A percentile compares a stretch with the other conserved stretches of the same genome.
Evolutionary conservation across 2,329 filamentous ascomycete genomes (phyloP).

Genomic region (Sclerotinia spermophila): DNA sequence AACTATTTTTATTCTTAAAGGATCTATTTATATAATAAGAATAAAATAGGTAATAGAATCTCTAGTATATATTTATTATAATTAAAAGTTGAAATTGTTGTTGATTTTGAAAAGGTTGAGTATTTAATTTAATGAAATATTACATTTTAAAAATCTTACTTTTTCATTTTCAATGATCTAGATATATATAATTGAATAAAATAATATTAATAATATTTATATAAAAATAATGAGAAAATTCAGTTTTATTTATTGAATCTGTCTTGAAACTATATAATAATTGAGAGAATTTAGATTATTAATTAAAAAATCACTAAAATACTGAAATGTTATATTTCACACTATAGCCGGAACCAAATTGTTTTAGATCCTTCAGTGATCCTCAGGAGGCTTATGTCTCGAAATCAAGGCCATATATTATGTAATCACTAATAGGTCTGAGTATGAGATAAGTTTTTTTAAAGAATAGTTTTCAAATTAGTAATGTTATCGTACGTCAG

Average conservation of each 20-base stretch:
- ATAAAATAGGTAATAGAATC: neutral
- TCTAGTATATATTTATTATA: neutral
- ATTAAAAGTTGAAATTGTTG: neutral
- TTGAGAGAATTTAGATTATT: neutral
- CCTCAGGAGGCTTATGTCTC: neutral
- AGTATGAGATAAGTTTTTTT: neutral
- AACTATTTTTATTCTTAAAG: neutral
- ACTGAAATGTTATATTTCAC: neutral
- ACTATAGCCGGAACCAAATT: neutral
- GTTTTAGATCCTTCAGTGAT: neutral
- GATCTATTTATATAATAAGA: no score
- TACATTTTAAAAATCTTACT: neutral
- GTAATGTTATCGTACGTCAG: no score
- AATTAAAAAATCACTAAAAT: neutral
- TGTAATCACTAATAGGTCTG: neutral
- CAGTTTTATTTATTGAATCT: neutral
- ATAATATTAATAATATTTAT: neutral
- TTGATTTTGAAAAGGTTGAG: no score
- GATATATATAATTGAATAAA: neutral
- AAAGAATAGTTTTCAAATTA: no score
- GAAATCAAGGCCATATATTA: no score
- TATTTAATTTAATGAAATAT: neutral
- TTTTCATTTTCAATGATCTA: neutral
- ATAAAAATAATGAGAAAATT: neutral
- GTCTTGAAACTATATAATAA: neutral